Evolutionary conservation across 371 early-diverging fungal genomes (phyloP).

Genomic region (Mortierella sp.): DNA sequence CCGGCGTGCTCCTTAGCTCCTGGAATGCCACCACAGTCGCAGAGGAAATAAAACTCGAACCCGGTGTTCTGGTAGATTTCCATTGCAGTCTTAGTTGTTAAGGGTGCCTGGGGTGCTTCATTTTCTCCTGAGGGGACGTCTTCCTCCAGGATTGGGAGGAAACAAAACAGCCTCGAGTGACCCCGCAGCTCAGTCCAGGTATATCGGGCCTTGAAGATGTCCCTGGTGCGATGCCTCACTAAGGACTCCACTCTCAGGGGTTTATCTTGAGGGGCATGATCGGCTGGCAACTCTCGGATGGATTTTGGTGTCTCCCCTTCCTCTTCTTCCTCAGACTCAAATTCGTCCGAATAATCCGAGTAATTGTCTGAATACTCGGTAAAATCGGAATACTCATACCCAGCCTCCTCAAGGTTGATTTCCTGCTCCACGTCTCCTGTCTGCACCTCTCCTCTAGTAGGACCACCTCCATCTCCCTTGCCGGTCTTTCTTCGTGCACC

Average conservation of each 20-base stretch:
- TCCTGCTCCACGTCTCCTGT: no score
- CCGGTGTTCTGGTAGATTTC: background rate
- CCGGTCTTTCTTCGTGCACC: no score
- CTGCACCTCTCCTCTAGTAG: no score
- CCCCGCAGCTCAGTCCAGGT: background rate
- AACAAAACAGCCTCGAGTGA: background rate
- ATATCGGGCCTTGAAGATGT: background rate
- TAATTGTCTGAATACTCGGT: no score
- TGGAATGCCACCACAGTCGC: conserved; percentile 38
- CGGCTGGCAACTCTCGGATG: background rate
- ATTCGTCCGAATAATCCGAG: no score
- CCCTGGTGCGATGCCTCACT: background rate
- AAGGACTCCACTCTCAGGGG: conserved; percentile 9
- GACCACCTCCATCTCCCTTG: no score
- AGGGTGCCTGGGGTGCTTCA: background rate
- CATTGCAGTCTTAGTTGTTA: background rate
- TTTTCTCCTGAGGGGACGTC: background rate
- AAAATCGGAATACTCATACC: no score
- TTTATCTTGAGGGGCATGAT: background rate
- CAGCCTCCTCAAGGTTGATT: no score
- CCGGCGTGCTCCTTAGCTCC: conserved; percentile 8
- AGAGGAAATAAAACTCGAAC: conserved; percentile 6
- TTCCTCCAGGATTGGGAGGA: background rate
- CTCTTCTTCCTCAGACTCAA: background rate
- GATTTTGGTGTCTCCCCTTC: background rate